Evolutionary conservation across 192 early-diverging fungal genomes (phyloP).

Genomic region (Gigaspora rosea): DNA sequence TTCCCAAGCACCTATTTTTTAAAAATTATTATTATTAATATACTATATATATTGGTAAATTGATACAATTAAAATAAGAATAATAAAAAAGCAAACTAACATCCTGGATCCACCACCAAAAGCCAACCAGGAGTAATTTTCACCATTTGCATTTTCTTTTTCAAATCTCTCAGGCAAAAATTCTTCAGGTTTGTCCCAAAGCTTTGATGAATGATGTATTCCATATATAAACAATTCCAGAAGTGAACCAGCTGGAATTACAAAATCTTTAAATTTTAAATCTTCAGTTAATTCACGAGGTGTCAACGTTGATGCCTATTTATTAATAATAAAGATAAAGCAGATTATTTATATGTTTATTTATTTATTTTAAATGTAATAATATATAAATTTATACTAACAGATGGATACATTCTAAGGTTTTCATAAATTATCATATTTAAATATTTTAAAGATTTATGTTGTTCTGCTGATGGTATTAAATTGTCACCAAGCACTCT

Average conservation of each 20-base stretch:
- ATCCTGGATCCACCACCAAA: neutral
- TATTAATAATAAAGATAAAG: neutral
- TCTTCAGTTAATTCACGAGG: neutral
- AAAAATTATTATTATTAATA: neutral
- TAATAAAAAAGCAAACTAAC: neutral
- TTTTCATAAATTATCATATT: neutral
- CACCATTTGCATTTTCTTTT: neutral
- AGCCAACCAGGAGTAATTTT: neutral
- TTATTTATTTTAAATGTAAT: neutral
- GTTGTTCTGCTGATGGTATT: neutral
- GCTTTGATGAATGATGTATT: neutral
- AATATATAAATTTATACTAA: neutral
- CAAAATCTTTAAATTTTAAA: neutral
- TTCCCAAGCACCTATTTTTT: neutral
- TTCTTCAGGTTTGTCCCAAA: neutral
- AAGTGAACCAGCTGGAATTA: neutral
- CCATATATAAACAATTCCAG: neutral
- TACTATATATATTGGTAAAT: neutral
- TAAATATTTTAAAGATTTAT: neutral
- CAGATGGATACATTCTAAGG: neutral
- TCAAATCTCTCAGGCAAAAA: constrained; percentile 3
- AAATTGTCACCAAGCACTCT: neutral
- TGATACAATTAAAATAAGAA: neutral
- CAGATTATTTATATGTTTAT: too few relatives aligned
- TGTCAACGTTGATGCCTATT: neutral